phyloP scores from a whole-genome alignment of 805 yeast genomes.

The Starmerella tilneyi region DNA sequence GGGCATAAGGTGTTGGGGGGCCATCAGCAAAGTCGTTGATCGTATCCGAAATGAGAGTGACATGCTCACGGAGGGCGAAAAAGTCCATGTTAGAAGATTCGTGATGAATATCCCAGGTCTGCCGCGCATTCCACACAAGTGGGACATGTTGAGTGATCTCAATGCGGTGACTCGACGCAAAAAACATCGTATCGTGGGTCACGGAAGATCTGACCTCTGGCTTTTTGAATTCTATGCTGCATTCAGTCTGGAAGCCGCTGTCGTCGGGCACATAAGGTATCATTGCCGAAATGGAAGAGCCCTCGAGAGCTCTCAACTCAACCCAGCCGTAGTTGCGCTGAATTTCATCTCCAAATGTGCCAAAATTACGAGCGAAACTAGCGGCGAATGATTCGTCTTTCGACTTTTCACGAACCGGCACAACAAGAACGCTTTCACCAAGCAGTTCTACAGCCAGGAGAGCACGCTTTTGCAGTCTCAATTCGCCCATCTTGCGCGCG shows the following conservation, averaged over 20 bases:
- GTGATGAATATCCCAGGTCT: conserved; percentile 55
- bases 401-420: conserved; percentile 78
- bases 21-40: conserved; percentile 69
- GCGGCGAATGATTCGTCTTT: conserved; percentile 40
- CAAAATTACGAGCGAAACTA: conserved; percentile 2
- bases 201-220: conserved; percentile 73
- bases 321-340: conserved; percentile 84
- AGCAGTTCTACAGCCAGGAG: conserved; percentile 44
- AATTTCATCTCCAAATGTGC: conserved; percentile 14
- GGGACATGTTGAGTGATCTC: conserved; percentile 59
- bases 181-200: conserved; percentile 70
- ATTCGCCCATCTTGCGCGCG: conserved; percentile 39
- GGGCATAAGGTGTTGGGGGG: conserved; percentile 52
- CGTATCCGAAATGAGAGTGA: conserved; percentile 60
- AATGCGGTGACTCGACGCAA: conserved; percentile 48
- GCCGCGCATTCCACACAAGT: conserved; percentile 68
- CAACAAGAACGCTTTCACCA: conserved; percentile 58
- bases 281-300: conserved; percentile 40
- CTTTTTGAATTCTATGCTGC: conserved; percentile 37
- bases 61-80: conserved; percentile 73
- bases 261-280: conserved; percentile 34
- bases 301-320: conserved; percentile 52
- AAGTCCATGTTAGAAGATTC: conserved; percentile 44
- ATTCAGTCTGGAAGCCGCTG: conserved; percentile 45
- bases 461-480: conserved; percentile 49